Evolutionary conservation across 495 filamentous ascomycete species (phyloP).

Genomic region (Gamarada debralockiae): DNA sequence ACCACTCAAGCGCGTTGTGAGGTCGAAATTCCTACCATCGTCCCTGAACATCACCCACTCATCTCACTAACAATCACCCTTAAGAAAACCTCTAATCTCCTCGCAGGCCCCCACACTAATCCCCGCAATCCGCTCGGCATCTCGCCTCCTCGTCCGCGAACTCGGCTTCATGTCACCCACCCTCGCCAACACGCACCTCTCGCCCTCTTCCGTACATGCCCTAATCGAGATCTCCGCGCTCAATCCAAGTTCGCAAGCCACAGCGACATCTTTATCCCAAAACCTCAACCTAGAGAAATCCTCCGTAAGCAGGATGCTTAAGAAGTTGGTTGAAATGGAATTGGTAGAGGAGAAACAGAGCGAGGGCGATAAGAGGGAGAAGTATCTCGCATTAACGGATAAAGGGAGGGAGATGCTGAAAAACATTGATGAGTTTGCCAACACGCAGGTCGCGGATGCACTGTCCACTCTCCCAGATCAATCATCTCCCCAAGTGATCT

Average conservation of each 20-base stretch:
- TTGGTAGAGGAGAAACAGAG: background rate
- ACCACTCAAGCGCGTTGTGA: too few species aligned
- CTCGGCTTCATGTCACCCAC: slow-evolving; percentile 21
- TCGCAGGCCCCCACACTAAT: too few species aligned
- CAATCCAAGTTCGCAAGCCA: background rate
- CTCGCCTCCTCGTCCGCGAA: slow-evolving; percentile 25
- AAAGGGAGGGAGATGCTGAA: slow-evolving; percentile 12
- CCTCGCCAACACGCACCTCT: slow-evolving; percentile 17
- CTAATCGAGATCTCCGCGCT: slow-evolving; percentile 26
- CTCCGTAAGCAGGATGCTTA: slow-evolving; percentile 11
- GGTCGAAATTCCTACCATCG: too few species aligned
- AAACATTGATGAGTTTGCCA: slow-evolving; percentile 19
- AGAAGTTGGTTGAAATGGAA: slow-evolving; percentile 16
- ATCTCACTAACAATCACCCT: too few species aligned
- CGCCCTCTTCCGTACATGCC: slow-evolving; percentile 23
- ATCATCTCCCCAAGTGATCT: slow-evolving; percentile 12
- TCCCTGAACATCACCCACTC: too few species aligned
- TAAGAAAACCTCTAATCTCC: too few species aligned
- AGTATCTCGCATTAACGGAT: slow-evolving; percentile 11
- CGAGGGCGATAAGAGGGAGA: background rate
- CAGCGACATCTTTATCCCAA: slow-evolving; percentile 11
- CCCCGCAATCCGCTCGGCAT: slow-evolving; percentile 22
- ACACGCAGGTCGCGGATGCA: slow-evolving; percentile 19
- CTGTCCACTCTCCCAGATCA: slow-evolving; percentile 11
- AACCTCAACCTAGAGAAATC: slow-evolving; percentile 13